Conservation (phyloP, 305 asterid species). For the Rubia peregrina region DNA sequence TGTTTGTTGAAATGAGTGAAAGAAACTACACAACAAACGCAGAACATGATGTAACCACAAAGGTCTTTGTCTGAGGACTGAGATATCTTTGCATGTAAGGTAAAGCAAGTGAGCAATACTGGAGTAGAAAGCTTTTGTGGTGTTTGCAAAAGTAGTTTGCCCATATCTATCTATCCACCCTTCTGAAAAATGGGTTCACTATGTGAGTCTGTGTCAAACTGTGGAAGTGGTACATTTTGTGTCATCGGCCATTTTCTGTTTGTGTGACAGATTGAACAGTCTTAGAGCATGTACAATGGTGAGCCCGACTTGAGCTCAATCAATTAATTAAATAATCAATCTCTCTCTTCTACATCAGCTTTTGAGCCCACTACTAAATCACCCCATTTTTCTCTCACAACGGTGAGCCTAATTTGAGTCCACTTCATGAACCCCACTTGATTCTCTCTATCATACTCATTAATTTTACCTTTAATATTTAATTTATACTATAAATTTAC, state of each 20-base stretch:
- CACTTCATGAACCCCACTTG: too few relatives aligned
- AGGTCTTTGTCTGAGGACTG: conserved; percentile 22
- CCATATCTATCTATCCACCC: conserved; percentile 7
- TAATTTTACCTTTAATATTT: too few relatives aligned
- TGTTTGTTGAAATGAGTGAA: background rate
- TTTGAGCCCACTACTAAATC: too few relatives aligned
- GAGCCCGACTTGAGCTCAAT: too few relatives aligned
- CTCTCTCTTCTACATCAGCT: too few relatives aligned
- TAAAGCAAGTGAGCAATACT: background rate
- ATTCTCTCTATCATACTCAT: too few relatives aligned
- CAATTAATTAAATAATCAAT: too few relatives aligned
- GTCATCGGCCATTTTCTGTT: conserved; percentile 10
- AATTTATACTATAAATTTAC: too few relatives aligned
- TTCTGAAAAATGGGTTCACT: conserved; percentile 5
- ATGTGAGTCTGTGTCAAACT: conserved; percentile 1
- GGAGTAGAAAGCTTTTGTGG: conserved; percentile 18
- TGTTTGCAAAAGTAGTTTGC: conserved; percentile 1
- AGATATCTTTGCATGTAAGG: conserved; percentile 16
- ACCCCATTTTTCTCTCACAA: too few relatives aligned
- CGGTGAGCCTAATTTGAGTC: too few relatives aligned
- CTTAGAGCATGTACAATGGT: too few relatives aligned
- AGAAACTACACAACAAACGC: background rate
- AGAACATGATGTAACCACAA: background rate
- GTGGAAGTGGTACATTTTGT: conserved; percentile 5
- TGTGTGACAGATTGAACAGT: conserved; percentile 6